These are phyloP conservation scores for Alternaria sp. DNA, from an alignment of 2,329 filamentous ascomycete species.

Conservation along the genomic window DNA sequence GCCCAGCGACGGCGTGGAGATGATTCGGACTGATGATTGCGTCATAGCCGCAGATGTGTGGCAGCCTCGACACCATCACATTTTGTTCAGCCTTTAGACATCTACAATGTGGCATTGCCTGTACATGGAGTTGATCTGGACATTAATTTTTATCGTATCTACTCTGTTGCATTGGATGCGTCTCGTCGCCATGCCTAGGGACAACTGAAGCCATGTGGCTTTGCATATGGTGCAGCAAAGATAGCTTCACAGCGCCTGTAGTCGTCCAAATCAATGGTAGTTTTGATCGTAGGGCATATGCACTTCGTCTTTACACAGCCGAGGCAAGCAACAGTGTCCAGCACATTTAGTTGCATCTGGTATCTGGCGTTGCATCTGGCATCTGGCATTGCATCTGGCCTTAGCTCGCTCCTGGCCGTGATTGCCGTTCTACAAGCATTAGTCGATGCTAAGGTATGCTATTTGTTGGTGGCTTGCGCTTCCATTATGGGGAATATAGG, in stretches of 20 bases:
- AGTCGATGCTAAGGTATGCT: background rate
- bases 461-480: background rate
- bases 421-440: background rate
- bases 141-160: background rate
- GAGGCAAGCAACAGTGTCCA: background rate
- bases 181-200: background rate
- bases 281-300: background rate
- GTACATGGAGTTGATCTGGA: background rate
- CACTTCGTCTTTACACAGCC: background rate
- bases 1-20: constrained; percentile 8
- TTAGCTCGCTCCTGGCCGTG: background rate
- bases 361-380: background rate
- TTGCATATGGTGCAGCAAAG: background rate
- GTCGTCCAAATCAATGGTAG: background rate
- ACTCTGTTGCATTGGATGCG: background rate
- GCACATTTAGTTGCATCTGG: background rate
- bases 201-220: background rate
- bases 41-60: background rate
- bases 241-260: background rate
- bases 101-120: background rate
- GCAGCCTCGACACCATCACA: background rate
- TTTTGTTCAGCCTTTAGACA: background rate
- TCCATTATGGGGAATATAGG: background rate
- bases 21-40: background rate
- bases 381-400: background rate